Evolutionary conservation across 345 rosid genomes (phyloP).

Genomic region (Theobroma cacao): DNA sequence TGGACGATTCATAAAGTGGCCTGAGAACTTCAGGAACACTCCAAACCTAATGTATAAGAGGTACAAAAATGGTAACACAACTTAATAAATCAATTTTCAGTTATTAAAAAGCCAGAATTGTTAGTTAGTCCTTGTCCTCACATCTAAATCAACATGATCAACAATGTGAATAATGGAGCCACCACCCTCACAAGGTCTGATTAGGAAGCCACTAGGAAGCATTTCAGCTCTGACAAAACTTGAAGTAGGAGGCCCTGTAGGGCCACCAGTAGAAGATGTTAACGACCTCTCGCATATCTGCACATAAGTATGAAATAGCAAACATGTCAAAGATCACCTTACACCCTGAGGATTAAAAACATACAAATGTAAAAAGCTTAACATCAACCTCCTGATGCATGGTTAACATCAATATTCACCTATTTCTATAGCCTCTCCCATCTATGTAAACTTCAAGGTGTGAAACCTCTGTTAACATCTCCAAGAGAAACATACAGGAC

Average conservation of each 20-base stretch:
- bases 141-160: slow-evolving; percentile 95
- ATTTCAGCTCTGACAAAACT: slow-evolving; percentile 84
- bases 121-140: slow-evolving; percentile 30
- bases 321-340: neutral
- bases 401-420: neutral
- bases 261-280: slow-evolving; percentile 79
- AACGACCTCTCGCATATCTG: slow-evolving; percentile 95
- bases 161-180: slow-evolving; percentile 93
- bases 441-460: neutral
- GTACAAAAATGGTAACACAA: neutral
- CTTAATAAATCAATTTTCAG: neutral
- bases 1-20: slow-evolving; percentile 92
- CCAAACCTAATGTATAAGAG: slow-evolving; percentile 49
- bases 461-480: neutral
- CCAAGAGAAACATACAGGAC: neutral
- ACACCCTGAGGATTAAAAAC: neutral
- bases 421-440: neutral
- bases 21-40: slow-evolving; percentile 95
- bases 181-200: slow-evolving; percentile 95
- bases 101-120: neutral
- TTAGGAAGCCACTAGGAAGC: slow-evolving; percentile 89
- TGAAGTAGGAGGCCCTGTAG: slow-evolving; percentile 70
- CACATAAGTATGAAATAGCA: slow-evolving; percentile 11
- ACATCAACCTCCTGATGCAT: neutral
- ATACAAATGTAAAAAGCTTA: neutral